Evolutionary conservation across 768 basidiomycete genomes (phyloP).

Genomic region (Tubosaeta brunneosetosa): DNA sequence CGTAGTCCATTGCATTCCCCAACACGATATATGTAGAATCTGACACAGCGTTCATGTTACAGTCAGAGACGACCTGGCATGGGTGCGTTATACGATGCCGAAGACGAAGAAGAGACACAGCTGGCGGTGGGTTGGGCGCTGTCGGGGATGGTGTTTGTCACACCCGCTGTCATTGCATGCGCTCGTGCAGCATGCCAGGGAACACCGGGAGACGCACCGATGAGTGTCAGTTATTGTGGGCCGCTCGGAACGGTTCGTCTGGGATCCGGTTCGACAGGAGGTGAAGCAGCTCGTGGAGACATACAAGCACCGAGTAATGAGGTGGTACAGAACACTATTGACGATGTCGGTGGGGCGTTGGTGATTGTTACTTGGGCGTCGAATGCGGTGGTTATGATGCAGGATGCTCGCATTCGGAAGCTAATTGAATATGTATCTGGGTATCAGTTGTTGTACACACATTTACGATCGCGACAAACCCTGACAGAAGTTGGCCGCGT

Average conservation of each 20-base stretch:
- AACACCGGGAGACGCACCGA: conserved; percentile 24
- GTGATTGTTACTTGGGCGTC: conserved; percentile 56
- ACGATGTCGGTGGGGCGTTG: conserved; percentile 77
- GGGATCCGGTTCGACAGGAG: conserved; percentile 57
- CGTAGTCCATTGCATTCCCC: conserved; percentile 45
- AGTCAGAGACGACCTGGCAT: conserved; percentile 73
- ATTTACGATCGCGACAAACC: too few relatives aligned
- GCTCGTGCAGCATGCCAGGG: conserved; percentile 41
- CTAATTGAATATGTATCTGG: neutral
- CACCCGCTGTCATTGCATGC: conserved; percentile 54
- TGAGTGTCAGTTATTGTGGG: conserved; percentile 66
- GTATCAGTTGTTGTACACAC: neutral
- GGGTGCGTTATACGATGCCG: conserved; percentile 54
- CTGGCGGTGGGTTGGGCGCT: conserved; percentile 36
- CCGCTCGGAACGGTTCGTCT: conserved; percentile 66
- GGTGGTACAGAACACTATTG: conserved; percentile 70
- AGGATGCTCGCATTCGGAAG: conserved; percentile 40
- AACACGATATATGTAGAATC: conserved; percentile 71
- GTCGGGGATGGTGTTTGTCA: conserved; percentile 60
- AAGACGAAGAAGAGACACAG: conserved; percentile 5
- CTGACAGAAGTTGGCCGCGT: too few relatives aligned
- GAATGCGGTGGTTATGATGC: conserved; percentile 63
- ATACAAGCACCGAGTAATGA: conserved; percentile 12
- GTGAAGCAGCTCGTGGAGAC: conserved; percentile 44
- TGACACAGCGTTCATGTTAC: conserved; percentile 61